Percentiles rank a stretch among this genome's conserved stretches.
These are phyloP conservation scores for Globisporangium lucens DNA, from an alignment of 352 stramenopile genomes.

Conservation along the genomic window DNA sequence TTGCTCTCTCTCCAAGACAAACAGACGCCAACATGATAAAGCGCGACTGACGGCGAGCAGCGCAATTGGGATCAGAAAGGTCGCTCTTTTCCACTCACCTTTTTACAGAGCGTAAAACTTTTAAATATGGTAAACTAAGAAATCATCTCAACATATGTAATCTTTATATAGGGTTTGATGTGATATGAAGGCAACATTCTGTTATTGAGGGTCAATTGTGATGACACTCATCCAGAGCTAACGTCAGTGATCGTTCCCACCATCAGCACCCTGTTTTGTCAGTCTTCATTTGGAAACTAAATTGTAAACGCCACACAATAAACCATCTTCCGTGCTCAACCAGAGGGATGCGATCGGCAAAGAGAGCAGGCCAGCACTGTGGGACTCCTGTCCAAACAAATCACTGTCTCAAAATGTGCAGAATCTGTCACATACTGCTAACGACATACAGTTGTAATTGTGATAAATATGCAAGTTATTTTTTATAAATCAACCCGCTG, in stretches of 20 bases:
- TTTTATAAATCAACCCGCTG: not conserved
- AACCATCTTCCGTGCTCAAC: not conserved
- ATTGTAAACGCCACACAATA: not conserved
- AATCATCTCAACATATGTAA: not conserved
- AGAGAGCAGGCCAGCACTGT: not conserved
- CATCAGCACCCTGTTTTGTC: not conserved
- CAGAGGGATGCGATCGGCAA: not conserved
- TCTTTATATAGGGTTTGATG: not conserved
- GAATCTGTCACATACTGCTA: not conserved
- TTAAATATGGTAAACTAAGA: not conserved
- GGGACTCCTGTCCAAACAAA: not conserved
- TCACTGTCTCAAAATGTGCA: not conserved
- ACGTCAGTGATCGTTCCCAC: not conserved
- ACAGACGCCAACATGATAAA: not conserved
- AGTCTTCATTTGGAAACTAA: not conserved
- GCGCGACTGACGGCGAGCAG: not conserved
- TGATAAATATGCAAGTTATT: not conserved
- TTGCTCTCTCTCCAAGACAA: not conserved
- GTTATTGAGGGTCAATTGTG: not conserved
- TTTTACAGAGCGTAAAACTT: not conserved
- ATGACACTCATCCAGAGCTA: not conserved
- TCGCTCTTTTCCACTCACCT: not conserved
- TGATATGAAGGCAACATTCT: not conserved
- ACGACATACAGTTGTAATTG: not conserved
- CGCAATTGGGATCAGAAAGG: constrained; percentile 1